Evolutionary conservation across 768 basidiomycete species (phyloP).

Genomic region (Naganishia vishniacii): DNA sequence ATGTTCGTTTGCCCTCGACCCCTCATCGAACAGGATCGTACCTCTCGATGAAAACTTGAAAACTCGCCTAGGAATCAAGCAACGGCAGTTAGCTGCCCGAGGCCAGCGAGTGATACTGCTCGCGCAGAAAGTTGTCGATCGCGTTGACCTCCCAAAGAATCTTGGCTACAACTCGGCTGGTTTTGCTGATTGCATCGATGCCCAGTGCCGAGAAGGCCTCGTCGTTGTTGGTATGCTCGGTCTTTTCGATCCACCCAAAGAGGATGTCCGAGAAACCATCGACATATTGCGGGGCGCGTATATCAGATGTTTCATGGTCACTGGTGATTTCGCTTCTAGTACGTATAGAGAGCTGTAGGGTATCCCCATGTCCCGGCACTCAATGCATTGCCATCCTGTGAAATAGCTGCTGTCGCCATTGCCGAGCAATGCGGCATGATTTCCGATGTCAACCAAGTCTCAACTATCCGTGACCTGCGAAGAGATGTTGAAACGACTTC

Average conservation of each 20-base stretch:
- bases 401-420: conserved; percentile 53
- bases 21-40: conserved; percentile 48
- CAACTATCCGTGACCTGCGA: conserved; percentile 35
- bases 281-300: conserved; percentile 54
- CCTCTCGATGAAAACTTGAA: conserved; percentile 40
- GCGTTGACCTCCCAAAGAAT: conserved; percentile 45
- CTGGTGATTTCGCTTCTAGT: conserved; percentile 55
- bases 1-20: conserved; percentile 49
- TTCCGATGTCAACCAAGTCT: conserved; percentile 42
- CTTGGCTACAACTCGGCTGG: conserved; percentile 46
- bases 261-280: conserved; percentile 54
- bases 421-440: conserved; percentile 61
- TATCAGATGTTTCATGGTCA: conserved; percentile 63
- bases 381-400: not conserved
- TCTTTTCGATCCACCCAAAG: conserved; percentile 59
- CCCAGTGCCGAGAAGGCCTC: conserved; percentile 51
- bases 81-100: conserved; percentile 54
- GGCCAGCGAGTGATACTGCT: conserved; percentile 64
- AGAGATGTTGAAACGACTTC: conserved; percentile 35
- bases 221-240: conserved; percentile 60
- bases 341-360: not conserved
- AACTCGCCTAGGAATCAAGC: conserved; percentile 37
- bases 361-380: not conserved
- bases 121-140: conserved; percentile 52
- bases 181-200: conserved; percentile 52